These are phyloP conservation scores for Lophium mytilinum DNA, from an alignment of 495 filamentous ascomycete genomes.

Conservation along the genomic window DNA sequence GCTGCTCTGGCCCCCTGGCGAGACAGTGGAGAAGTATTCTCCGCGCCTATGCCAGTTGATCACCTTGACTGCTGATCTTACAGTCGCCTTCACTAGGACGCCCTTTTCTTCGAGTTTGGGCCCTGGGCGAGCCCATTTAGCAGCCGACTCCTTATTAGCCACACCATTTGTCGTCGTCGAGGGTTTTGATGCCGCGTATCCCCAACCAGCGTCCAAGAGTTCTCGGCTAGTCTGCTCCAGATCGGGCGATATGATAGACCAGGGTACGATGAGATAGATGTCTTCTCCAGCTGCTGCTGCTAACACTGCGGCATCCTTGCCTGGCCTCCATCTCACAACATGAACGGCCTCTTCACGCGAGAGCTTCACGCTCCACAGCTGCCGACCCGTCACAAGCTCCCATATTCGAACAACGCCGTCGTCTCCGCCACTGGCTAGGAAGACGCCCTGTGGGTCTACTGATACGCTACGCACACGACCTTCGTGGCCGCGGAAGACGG, in stretches of 20 bases:
- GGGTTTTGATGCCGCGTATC: constrained; percentile 64
- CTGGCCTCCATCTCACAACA: constrained; percentile 81
- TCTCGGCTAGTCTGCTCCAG: constrained; percentile 65
- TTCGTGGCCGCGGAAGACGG: constrained; percentile 78
- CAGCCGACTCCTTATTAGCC: constrained; percentile 63
- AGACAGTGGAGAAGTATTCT: constrained; percentile 90
- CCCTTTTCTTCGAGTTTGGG: constrained; percentile 65
- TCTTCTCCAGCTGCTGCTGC: constrained; percentile 77
- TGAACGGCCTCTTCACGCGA: constrained; percentile 78
- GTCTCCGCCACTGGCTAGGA: constrained; percentile 85
- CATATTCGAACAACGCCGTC: constrained; percentile 89
- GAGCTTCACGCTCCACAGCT: constrained; percentile 76
- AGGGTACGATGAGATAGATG: constrained; percentile 74
- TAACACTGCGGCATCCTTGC: constrained; percentile 69
- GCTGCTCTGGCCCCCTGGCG: constrained; percentile 63
- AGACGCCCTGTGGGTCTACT: constrained; percentile 68
- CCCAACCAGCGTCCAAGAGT: constrained; percentile 77
- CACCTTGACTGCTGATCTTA: constrained; percentile 79
- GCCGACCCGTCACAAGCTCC: constrained; percentile 79
- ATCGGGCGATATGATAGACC: constrained; percentile 55
- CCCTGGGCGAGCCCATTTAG: constrained; percentile 75
- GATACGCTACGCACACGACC: constrained; percentile 77
- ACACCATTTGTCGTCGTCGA: constrained; percentile 47
- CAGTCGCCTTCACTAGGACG: constrained; percentile 65
- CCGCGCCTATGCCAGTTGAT: constrained; percentile 91